These are phyloP conservation scores for Amanita polypyramis DNA, from an alignment of 768 basidiomycete genomes.

Conservation along the genomic window DNA sequence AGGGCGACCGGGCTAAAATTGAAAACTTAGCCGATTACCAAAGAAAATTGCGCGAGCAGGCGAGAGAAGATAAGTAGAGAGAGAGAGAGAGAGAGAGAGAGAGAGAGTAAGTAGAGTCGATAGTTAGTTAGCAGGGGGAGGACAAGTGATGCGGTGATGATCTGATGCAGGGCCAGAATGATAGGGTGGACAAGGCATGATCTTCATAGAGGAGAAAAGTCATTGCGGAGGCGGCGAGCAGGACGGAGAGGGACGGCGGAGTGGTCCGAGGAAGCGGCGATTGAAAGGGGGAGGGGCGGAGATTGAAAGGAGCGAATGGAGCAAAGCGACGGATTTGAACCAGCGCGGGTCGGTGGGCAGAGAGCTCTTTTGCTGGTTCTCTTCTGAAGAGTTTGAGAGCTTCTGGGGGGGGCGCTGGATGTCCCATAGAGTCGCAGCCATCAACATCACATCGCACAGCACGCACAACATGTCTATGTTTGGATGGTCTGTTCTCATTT, in stretches of 20 bases:
- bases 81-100: neutral
- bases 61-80: neutral
- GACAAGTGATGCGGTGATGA: slow-evolving; percentile 7
- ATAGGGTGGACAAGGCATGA: slow-evolving; percentile 21
- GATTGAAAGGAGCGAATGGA: slow-evolving; percentile 13
- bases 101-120: no score
- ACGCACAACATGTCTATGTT: slow-evolving; percentile 19
- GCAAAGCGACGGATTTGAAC: slow-evolving; percentile 1
- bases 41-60: neutral
- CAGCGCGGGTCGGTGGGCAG: neutral
- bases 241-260: slow-evolving; percentile 11
- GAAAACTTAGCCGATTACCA: neutral
- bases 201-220: slow-evolving; percentile 5
- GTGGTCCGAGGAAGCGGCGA: slow-evolving; percentile 19
- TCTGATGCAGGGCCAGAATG: slow-evolving; percentile 24
- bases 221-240: slow-evolving; percentile 5
- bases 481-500: slow-evolving; percentile 13
- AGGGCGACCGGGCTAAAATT: neutral
- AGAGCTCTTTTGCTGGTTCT: neutral
- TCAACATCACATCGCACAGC: slow-evolving; percentile 12
- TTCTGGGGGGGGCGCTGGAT: slow-evolving; percentile 11
- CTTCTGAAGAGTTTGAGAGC: neutral
- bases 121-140: no score
- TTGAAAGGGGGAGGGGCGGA: slow-evolving; percentile 18
- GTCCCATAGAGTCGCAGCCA: slow-evolving; percentile 8